Conservation (phyloP, 108 stramenopile genomes). For the Cylindrotheca closterium region DNA sequence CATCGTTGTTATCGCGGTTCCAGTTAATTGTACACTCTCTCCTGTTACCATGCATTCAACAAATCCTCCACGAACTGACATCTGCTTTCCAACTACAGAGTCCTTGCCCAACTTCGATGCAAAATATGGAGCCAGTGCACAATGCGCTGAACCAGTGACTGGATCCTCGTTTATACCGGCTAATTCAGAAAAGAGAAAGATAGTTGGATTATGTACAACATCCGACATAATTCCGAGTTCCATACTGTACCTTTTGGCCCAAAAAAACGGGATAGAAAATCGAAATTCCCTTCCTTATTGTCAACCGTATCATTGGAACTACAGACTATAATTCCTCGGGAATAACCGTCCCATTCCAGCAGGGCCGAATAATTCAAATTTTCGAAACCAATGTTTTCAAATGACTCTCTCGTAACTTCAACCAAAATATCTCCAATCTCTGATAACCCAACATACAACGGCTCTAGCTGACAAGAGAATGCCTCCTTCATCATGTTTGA, state of each 20-base stretch:
- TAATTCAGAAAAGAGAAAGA: no score
- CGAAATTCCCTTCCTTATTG: slow-evolving; percentile 24
- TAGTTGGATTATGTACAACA: no score
- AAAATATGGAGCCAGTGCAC: slow-evolving; percentile 91
- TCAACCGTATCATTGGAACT: slow-evolving; percentile 27
- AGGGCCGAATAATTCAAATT: slow-evolving; percentile 59
- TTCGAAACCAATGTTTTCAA: slow-evolving; percentile 45
- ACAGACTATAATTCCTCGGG: slow-evolving; percentile 78
- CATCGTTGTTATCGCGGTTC: slow-evolving; percentile 63
- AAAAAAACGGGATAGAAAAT: slow-evolving; percentile 93
- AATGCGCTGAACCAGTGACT: slow-evolving; percentile 95
- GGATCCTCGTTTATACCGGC: slow-evolving; percentile 97
- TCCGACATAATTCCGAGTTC: no score
- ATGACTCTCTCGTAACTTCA: slow-evolving; percentile 64
- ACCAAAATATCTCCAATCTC: slow-evolving; percentile 76
- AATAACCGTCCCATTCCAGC: slow-evolving; percentile 59
- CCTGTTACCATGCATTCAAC: slow-evolving; percentile 72
- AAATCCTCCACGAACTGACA: slow-evolving; percentile 81
- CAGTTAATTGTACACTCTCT: slow-evolving; percentile 51
- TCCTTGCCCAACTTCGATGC: slow-evolving; percentile 66
- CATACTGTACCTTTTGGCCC: slow-evolving; percentile 60
- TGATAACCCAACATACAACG: slow-evolving; percentile 63
- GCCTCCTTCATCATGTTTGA: slow-evolving; percentile 59
- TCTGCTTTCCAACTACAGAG: slow-evolving; percentile 80
- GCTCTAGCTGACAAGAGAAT: slow-evolving; percentile 42